phyloP scores from a whole-genome alignment of 140 eudicot genomes.

The Anethum foeniculum region DNA sequence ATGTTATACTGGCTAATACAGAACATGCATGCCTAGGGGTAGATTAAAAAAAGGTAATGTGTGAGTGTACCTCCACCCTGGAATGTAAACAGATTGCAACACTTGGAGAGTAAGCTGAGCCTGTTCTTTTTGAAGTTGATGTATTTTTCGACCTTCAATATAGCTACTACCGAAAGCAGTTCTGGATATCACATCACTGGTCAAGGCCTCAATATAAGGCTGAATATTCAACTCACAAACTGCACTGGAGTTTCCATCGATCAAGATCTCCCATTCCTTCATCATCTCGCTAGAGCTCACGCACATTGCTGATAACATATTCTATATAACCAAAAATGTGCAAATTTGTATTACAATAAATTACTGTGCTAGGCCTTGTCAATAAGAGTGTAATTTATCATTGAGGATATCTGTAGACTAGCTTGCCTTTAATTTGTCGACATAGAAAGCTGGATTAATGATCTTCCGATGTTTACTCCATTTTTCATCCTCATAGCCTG shows the following conservation, averaged over 20 bases:
- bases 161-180: slow-evolving; percentile 72
- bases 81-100: slow-evolving; percentile 39
- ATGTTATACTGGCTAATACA: neutral
- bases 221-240: slow-evolving; percentile 45
- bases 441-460: slow-evolving; percentile 52
- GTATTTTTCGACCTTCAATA: slow-evolving; percentile 52
- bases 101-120: slow-evolving; percentile 39
- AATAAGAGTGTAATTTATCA: neutral
- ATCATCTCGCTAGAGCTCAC: slow-evolving; percentile 47
- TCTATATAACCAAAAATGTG: slow-evolving; percentile 17
- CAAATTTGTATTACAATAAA: neutral
- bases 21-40: neutral
- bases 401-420: neutral
- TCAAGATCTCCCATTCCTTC: slow-evolving; percentile 38
- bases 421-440: slow-evolving; percentile 51
- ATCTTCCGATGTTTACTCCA: slow-evolving; percentile 69
- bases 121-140: slow-evolving; percentile 57
- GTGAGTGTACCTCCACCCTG: slow-evolving; percentile 48
- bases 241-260: slow-evolving; percentile 11
- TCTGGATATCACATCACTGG: slow-evolving; percentile 63
- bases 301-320: slow-evolving; percentile 58
- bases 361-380: neutral
- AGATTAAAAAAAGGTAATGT: neutral
- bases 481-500: slow-evolving; percentile 47
- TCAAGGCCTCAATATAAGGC: slow-evolving; percentile 46